These are phyloP conservation scores for Xylaria flabelliformis DNA, from an alignment of 495 filamentous ascomycete genomes.

Conservation along the genomic window DNA sequence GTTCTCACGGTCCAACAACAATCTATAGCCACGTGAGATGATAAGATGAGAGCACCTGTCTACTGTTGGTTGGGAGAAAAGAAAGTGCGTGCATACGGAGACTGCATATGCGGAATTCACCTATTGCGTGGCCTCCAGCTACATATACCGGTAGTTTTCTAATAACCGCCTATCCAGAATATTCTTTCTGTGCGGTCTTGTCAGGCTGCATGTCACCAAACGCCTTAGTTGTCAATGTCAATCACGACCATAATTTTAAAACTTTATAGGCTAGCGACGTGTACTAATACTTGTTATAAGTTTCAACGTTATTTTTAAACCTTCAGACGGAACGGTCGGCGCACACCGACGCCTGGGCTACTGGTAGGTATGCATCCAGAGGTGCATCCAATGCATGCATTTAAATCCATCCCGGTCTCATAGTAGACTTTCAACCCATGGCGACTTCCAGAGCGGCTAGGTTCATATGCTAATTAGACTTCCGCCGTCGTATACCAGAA, in stretches of 20 bases:
- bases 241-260: not conserved
- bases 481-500: slow-evolving; percentile 16
- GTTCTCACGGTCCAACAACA: not conserved
- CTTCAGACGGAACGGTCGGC: slow-evolving; percentile 15
- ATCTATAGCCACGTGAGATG: not conserved
- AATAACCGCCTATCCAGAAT: not conserved
- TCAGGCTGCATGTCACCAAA: not conserved
- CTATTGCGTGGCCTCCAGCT: not conserved
- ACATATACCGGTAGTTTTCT: not conserved
- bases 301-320: slow-evolving; percentile 5
- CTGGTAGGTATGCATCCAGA: slow-evolving; percentile 14
- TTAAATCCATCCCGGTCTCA: slow-evolving; percentile 2
- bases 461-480: slow-evolving; percentile 22
- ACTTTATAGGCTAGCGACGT: not conserved
- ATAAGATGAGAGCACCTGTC: not conserved
- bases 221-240: not conserved
- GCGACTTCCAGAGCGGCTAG: slow-evolving; percentile 1
- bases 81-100: not conserved
- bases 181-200: not conserved
- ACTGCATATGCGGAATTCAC: not conserved
- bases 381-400: not conserved
- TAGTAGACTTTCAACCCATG: slow-evolving; percentile 2
- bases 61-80: not conserved
- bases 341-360: not conserved
- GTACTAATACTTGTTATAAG: not conserved